Conservation (phyloP, 306 rosid species). For the Pyrus bretschneideri region DNA sequence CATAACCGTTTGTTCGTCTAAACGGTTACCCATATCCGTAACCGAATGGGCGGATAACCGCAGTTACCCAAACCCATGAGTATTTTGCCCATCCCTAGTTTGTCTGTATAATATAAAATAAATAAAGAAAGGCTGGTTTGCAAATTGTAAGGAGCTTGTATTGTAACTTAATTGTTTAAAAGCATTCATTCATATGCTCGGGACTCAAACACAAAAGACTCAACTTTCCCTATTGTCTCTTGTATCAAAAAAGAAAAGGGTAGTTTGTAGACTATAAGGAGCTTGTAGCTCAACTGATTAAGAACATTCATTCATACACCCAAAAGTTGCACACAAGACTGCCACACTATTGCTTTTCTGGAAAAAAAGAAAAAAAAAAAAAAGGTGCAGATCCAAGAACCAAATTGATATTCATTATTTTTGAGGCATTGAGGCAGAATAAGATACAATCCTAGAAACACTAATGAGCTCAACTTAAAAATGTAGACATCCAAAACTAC, state of each 20-base stretch:
- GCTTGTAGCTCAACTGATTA: no score
- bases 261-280: neutral
- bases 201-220: neutral
- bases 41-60: no score
- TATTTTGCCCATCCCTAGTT: no score
- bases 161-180: neutral
- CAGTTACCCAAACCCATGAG: no score
- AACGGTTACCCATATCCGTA: no score
- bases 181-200: neutral
- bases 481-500: conserved; percentile 1
- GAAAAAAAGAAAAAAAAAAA: neutral
- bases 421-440: neutral
- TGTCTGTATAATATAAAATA: no score
- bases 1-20: no score
- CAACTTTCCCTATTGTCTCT: no score
- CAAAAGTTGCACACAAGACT: no score
- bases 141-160: neutral
- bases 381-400: conserved; percentile 12
- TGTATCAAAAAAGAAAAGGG: neutral
- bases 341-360: no score
- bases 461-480: conserved; percentile 17
- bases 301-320: no score
- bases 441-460: conserved; percentile 16
- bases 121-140: neutral
- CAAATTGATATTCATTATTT: neutral